These are phyloP conservation scores for Apophysomyces variabilis DNA, from an alignment of 371 early-diverging fungal species.

Conservation along the genomic window DNA sequence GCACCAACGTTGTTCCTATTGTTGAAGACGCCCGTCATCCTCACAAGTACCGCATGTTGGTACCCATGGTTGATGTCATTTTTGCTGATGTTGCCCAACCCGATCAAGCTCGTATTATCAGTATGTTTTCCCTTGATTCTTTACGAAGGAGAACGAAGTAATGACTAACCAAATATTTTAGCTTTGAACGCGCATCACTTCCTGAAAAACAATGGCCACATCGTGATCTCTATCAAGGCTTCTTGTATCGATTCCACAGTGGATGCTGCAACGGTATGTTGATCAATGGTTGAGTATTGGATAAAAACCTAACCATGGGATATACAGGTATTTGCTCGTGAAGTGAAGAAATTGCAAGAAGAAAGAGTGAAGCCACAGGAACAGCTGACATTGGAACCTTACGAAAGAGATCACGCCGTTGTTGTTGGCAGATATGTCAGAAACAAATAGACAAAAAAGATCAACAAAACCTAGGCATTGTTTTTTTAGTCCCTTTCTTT, in stretches of 20 bases:
- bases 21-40: conserved; percentile 99
- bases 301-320: not conserved
- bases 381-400: conserved; percentile 99
- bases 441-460: conserved; percentile 50
- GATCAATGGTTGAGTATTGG: not conserved
- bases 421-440: conserved; percentile 94
- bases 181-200: conserved; percentile 99
- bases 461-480: conserved; percentile 7
- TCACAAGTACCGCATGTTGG: conserved; percentile 99
- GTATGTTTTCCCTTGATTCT: not conserved
- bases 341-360: conserved; percentile 99
- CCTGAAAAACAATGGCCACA: conserved; percentile 97
- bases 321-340: conserved; percentile 94
- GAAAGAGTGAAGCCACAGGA: conserved; percentile 99
- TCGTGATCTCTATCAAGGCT: conserved; percentile 99
- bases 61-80: conserved; percentile 99
- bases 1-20: conserved; percentile 99
- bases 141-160: not conserved
- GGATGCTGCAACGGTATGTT: conserved; percentile 82
- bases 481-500: conserved; percentile 15
- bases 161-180: not conserved
- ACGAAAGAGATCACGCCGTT: conserved; percentile 99
- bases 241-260: conserved; percentile 99
- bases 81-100: conserved; percentile 99
- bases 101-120: conserved; percentile 99